Base-by-base conservation (phyloP, 129 eudicot species). In the Chrysanthemum seticuspe region DNA sequence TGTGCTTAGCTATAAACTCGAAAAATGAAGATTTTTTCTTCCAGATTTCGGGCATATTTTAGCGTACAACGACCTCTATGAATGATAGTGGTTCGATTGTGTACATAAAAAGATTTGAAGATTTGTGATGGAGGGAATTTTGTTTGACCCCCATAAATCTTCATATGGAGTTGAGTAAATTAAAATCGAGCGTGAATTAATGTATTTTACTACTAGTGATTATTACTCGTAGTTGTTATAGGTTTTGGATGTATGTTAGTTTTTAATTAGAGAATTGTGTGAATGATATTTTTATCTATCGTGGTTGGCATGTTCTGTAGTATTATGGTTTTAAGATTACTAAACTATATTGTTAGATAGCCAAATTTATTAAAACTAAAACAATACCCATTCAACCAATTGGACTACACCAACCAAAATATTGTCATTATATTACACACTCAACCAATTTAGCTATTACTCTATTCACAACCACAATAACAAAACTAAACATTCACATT, bases 21-120 rank as follows among this genome's bases (percentile, higher is more conserved):
- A 48, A 76, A 23, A 44, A 14, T 62, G 75, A 49, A 59, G 80
- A 50, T 59, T 67, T 21, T 21, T 44, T 65, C 18, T 1, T 49
- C 47, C 13, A 53, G 25, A 21, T 77, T 49, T 52, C 0, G 68
- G 48, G 77, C 57, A 25, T 44, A 19, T 53, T 23, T 78, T 78
- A 67, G 82, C 58, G 68, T 71, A 44, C 5, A 15, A 65, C 21
- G 21, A 19, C 67, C 10, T 21, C 49, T 78, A 72, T 13, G 62
- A 63, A 15, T 45, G 48, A 6, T 72, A 49, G 27, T 19, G 61
- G 55, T 78, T 65, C 66, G 13, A 53, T 65, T 72, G 67, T 78
- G 82, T 73, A 78, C 65, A 78, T 72, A 72, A 34, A 56, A 58
- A 54, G 73, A 27, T 64, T 64, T 29, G 44, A 71, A 60, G 45